Base-by-base conservation (phyloP, 768 basidiomycete species). In the Mycena epipterygia region DNA sequence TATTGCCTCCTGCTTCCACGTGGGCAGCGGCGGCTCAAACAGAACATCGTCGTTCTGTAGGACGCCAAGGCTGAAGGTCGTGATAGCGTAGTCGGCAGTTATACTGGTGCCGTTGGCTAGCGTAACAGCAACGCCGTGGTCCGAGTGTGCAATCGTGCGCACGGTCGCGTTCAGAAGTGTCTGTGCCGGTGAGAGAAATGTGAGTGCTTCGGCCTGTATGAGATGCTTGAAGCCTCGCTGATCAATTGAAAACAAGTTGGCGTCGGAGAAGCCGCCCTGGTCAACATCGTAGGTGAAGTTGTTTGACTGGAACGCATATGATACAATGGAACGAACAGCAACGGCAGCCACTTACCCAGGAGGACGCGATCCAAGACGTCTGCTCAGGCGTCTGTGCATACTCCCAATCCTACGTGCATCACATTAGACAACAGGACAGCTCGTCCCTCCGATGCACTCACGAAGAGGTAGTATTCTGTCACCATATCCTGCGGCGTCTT, bases 21-120 rank as follows among this genome's bases (percentile, higher is more conserved):
- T 81, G 0, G 91, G 91, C 23, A 92, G 76, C 12, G 79, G 27
- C 2, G 91, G 91, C 46, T 84, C 75, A 71, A 91, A 93, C 87
- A 68, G 70, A 89, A 93, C 87, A 67, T 91, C 90, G 33, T 85
- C 80, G 64, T 90, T 83, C 79, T 93, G 92, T 62, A 93, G 80
- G 9, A 93, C 92, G 0, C 92, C 92, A 2, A 91, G 76, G 69
- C 91, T 92, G 79, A 93, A 93, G 0, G 92, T 93, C 70, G 87
- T 88, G 32, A 93, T 75, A 4, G 87, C 90, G 76, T 90, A 89
- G 59, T 91, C 87, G 17, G 85, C 90, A 17, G 77, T 80, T 27
- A 92, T 74, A 2, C 46, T 79, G 37, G 78, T 69, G 1, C 88
- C 89, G 64, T 84, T 79, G 1, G 78, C 71, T 33, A 90, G 80